Base-by-base conservation (phyloP, 225 moss, liverwort and hornwort species). In the Antitrichia curtipendula region DNA sequence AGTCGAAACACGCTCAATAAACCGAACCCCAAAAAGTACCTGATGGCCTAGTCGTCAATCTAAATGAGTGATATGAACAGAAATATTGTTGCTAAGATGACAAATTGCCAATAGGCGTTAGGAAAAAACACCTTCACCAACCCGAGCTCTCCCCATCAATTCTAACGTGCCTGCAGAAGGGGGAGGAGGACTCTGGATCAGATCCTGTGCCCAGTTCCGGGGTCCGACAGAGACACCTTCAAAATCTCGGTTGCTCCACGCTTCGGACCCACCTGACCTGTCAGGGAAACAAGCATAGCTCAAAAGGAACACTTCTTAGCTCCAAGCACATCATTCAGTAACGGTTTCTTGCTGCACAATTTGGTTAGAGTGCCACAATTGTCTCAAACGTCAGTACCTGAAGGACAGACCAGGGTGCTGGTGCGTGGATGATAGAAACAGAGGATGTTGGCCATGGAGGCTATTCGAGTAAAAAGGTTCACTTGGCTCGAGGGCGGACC, bases 201-300 rank as follows among this genome's bases (percentile, higher is more conserved):
- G 45, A 2, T 85, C 80, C 73, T 65, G 74, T 5, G 76, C 83
- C 89, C 86, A 81, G 57, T 78, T 86, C 52, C 78, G 86, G 53
- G 71, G 86, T 72, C 87, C 80, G 7, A 75, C n/a, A 20, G 41
- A 29, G 17, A 17, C 82, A 29, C 69, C n/a, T 25, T 64, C 43
- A 22, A 41, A 83, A 66, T 45, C 65, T 62, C 80, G 68, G 54
- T 76, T 78, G 80, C 76, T 77, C 77, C 88, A 82, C 22, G 88
- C 89, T 22, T 82, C 91, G 64, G 59, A 81, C 38, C 71, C 88
- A 73, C 65, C 78, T 31, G 78, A 72, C 82, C 89, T 92, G 85
- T 28, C 61, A 22, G 10, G 9, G 20, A 61, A 59, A 49, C 38
- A 24, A 16, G 8, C 25, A 43, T 34, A 16, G 8, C 25, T 18